Conservation (phyloP, 306 rosid species). For the Trifolium subterraneum region DNA sequence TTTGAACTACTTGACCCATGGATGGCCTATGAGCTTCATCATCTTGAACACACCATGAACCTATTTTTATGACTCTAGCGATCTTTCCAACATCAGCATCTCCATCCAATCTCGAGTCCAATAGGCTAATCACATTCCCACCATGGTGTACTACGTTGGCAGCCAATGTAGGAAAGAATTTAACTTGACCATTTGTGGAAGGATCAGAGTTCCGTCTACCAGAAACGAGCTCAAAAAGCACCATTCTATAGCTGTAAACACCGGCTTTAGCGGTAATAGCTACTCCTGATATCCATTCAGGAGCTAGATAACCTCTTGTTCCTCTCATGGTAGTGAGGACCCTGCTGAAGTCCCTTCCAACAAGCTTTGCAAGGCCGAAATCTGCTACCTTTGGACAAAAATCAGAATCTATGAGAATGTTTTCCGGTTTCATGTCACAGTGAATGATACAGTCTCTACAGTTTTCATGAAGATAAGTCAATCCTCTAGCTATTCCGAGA, state of each 20-base stretch:
- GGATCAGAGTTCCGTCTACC: conserved; percentile 82
- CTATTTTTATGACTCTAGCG: conserved; percentile 57
- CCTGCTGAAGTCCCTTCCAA: conserved; percentile 84
- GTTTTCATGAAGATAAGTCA: conserved; percentile 81
- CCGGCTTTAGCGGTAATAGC: conserved; percentile 87
- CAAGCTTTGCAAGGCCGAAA: conserved; percentile 88
- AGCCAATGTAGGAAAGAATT: conserved; percentile 68
- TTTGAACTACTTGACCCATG: conserved; percentile 85
- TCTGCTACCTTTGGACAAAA: conserved; percentile 82
- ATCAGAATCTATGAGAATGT: conserved; percentile 78
- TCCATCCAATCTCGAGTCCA: conserved; percentile 64
- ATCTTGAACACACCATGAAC: conserved; percentile 92
- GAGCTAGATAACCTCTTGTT: conserved; percentile 88
- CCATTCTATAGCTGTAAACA: conserved; percentile 91
- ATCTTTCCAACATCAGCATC: conserved; percentile 62
- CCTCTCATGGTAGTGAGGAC: conserved; percentile 95
- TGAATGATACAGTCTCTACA: conserved; percentile 92
- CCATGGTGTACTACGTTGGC: conserved; percentile 51
- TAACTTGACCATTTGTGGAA: conserved; percentile 58
- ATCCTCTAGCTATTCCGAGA: conserved; percentile 82
- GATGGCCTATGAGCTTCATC: conserved; percentile 72
- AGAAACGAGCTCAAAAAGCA: conserved; percentile 81
- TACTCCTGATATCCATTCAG: conserved; percentile 89
- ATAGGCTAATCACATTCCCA: conserved; percentile 53
- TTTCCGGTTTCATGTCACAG: conserved; percentile 92